Percentiles rank a stretch among this genome's conserved stretches.
Evolutionary conservation across 176 grass and related monocot species (phyloP).

Genomic region (Cenchrus americanus): DNA sequence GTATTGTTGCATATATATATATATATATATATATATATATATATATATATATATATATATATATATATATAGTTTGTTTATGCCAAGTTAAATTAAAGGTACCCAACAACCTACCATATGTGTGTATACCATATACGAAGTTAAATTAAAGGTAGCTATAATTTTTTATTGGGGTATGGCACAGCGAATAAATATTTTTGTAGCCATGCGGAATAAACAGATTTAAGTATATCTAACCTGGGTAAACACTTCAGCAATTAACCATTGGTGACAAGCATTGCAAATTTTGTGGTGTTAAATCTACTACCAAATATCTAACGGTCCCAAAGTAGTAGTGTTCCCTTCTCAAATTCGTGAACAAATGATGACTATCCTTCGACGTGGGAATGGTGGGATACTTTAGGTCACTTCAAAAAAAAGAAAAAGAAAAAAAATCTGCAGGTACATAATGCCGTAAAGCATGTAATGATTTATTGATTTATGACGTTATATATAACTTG

Average conservation of each 20-base stretch:
- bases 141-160: too few species aligned
- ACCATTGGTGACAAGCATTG: not conserved
- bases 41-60: too few species aligned
- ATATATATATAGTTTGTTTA: too few species aligned
- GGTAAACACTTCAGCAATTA: not conserved
- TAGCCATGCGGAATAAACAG: too few species aligned
- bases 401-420: not conserved
- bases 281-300: not conserved
- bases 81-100: too few species aligned
- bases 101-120: too few species aligned
- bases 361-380: not conserved
- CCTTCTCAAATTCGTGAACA: not conserved
- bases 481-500: not conserved
- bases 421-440: not conserved
- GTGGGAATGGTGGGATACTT: not conserved
- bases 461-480: not conserved
- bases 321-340: not conserved
- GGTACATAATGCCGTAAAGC: not conserved
- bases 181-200: too few species aligned
- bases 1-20: too few species aligned
- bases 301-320: not conserved
- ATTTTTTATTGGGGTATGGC: too few species aligned
- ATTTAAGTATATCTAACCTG: not conserved
- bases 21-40: too few species aligned
- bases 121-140: too few species aligned